phyloP scores from a whole-genome alignment of 2,329 filamentous ascomycete genomes.

The Drechslera avenae region DNA sequence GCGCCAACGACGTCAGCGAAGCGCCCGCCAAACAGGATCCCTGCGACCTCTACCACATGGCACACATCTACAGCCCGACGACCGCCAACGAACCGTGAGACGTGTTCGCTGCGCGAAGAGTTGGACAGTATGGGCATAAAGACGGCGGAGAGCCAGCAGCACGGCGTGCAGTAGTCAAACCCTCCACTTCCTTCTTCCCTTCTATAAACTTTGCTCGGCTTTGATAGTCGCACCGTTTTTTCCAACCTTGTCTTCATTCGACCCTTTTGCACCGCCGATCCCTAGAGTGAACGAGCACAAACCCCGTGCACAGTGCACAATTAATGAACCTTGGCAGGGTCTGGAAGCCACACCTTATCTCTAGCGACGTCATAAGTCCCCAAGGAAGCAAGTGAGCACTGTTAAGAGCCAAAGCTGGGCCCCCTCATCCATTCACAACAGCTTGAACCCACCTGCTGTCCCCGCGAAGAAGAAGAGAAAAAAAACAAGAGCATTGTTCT shows the following conservation, averaged over 20 bases:
- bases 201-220: slow-evolving; percentile 14
- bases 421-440: not conserved
- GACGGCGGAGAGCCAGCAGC: not conserved
- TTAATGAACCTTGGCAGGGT: slow-evolving; percentile 1
- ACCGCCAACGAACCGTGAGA: slow-evolving; percentile 19
- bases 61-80: slow-evolving; percentile 7
- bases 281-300: slow-evolving; percentile 6
- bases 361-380: slow-evolving; percentile 10
- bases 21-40: slow-evolving; percentile 28
- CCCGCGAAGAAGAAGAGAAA: too few relatives aligned
- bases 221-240: slow-evolving; percentile 19
- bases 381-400: not conserved
- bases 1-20: slow-evolving; percentile 40
- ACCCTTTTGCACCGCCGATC: slow-evolving; percentile 6
- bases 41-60: slow-evolving; percentile 15
- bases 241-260: not conserved
- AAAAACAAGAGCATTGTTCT: not conserved
- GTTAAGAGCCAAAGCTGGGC: not conserved
- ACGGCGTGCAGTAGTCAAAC: not conserved
- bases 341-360: slow-evolving; percentile 7
- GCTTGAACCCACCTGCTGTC: not conserved
- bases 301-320: not conserved
- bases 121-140: slow-evolving; percentile 11
- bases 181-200: not conserved
- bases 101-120: not conserved